Evolutionary conservation across 1,284 basidiomycete species (phyloP).

Genomic region (Trichosporon inkin): DNA sequence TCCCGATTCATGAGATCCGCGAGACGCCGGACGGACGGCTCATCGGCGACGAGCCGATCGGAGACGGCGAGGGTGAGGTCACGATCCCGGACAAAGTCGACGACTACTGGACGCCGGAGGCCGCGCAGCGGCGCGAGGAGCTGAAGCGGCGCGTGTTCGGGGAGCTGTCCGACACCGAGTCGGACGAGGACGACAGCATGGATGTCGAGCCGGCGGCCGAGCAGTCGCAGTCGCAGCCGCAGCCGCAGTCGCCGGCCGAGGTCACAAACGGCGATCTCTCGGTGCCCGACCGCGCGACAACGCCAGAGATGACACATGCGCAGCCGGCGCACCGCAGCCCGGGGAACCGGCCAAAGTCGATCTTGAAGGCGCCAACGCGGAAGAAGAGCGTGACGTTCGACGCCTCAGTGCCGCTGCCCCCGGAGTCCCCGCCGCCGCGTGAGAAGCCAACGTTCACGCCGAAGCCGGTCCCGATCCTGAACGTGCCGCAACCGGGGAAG

Average conservation of each 20-base stretch:
- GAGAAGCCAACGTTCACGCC: slow-evolving; percentile 17
- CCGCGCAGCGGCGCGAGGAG: slow-evolving; percentile 30
- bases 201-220: slow-evolving; percentile 9
- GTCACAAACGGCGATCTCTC: background rate
- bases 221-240: background rate
- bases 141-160: slow-evolving; percentile 34
- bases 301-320: background rate
- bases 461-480: slow-evolving; percentile 35
- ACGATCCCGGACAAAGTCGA: slow-evolving; percentile 15
- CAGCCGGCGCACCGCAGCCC: background rate
- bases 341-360: slow-evolving; percentile 28
- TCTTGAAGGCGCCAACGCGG: slow-evolving; percentile 37
- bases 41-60: slow-evolving; percentile 27
- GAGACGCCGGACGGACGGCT: slow-evolving; percentile 37
- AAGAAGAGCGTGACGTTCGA: slow-evolving; percentile 48
- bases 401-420: slow-evolving; percentile 35
- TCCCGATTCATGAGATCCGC: slow-evolving; percentile 46
- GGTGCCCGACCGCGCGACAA: background rate
- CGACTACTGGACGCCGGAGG: slow-evolving; percentile 37
- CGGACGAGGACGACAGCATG: slow-evolving; percentile 12
- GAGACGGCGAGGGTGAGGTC: slow-evolving; percentile 13
- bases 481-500: slow-evolving; percentile 28
- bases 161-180: slow-evolving; percentile 22
- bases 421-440: slow-evolving; percentile 29
- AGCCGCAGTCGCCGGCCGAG: background rate